Conservation (phyloP, 495 filamentous ascomycete genomes). For the Neurospora sp. region DNA sequence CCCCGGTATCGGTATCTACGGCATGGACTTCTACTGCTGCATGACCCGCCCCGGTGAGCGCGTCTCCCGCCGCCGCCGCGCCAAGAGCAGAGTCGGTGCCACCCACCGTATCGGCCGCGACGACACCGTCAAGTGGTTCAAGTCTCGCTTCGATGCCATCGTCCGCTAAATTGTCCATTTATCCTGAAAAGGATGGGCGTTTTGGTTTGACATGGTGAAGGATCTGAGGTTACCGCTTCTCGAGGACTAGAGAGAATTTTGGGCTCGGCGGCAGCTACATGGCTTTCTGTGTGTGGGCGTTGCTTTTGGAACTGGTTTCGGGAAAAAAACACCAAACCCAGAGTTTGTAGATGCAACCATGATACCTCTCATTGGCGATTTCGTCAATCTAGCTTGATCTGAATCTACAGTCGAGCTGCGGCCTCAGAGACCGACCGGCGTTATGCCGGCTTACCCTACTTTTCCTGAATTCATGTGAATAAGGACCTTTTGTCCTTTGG, state of each 20-base stretch:
- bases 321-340: not conserved
- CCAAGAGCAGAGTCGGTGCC: constrained; percentile 74
- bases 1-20: constrained; percentile 98
- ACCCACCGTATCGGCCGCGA: constrained; percentile 82
- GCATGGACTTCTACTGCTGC: constrained; percentile 99
- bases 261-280: constrained; percentile 4
- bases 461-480: constrained; percentile 7
- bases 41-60: constrained; percentile 98
- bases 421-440: constrained; percentile 57
- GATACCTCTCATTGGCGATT: constrained; percentile 20
- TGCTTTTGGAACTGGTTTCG: constrained; percentile 3
- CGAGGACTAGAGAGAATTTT: constrained; percentile 9
- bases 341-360: constrained; percentile 15
- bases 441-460: constrained; percentile 42
- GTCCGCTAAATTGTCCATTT: constrained; percentile 57
- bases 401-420: constrained; percentile 42
- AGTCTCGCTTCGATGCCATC: constrained; percentile 97
- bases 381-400: constrained; percentile 31
- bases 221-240: constrained; percentile 14
- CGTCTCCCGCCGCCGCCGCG: constrained; percentile 86
- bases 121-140: constrained; percentile 99
- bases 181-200: constrained; percentile 18
- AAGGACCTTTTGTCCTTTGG: not conserved
- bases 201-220: constrained; percentile 19
- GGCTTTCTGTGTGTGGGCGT: constrained; percentile 13